A percentile compares a stretch with the other conserved stretches of the same genome.
Conservation (phyloP, 257 asterid genomes). For the Ajuga chamaepitys region DNA sequence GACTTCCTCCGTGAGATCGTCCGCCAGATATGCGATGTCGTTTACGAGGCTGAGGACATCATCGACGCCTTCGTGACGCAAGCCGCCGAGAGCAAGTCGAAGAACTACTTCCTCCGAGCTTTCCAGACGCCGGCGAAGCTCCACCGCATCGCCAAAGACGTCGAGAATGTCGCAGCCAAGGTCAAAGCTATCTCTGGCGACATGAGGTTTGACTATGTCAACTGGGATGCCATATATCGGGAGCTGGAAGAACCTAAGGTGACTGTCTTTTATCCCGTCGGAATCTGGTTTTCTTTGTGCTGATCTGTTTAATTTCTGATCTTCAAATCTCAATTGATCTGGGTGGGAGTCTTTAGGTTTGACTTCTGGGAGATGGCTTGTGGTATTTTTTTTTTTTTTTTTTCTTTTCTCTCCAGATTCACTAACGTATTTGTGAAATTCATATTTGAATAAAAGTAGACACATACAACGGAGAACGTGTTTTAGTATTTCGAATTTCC, state of each 20-base stretch:
- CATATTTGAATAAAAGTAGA: too few relatives aligned
- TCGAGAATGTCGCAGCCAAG: constrained; percentile 15
- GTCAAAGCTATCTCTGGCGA: constrained; percentile 17
- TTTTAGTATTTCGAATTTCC: too few relatives aligned
- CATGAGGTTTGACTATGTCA: constrained; percentile 7
- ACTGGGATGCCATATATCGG: constrained; percentile 1
- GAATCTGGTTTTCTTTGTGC: too few relatives aligned
- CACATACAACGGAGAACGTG: too few relatives aligned
- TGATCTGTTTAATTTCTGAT: too few relatives aligned
- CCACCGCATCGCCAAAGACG: constrained; percentile 13
- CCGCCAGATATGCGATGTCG: constrained; percentile 28
- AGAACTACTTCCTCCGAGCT: constrained; percentile 9
- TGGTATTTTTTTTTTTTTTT: too few relatives aligned
- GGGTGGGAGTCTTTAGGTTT: too few relatives aligned
- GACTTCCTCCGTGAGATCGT: constrained; percentile 17
- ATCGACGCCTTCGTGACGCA: constrained; percentile 31
- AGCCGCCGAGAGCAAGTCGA: constrained; percentile 18
- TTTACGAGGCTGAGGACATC: constrained; percentile 30
- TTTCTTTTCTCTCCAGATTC: too few relatives aligned
- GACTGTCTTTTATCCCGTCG: too few relatives aligned
- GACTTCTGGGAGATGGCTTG: too few relatives aligned
- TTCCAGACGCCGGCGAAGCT: constrained; percentile 12
- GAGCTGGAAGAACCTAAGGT: constrained; percentile 18
- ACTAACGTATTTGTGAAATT: too few relatives aligned
- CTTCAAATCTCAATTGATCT: too few relatives aligned